Percentiles rank a stretch among this genome's conserved stretches.
phyloP scores from a whole-genome alignment of 2,329 filamentous ascomycete genomes.

The Colletotrichum cordylinicola region DNA sequence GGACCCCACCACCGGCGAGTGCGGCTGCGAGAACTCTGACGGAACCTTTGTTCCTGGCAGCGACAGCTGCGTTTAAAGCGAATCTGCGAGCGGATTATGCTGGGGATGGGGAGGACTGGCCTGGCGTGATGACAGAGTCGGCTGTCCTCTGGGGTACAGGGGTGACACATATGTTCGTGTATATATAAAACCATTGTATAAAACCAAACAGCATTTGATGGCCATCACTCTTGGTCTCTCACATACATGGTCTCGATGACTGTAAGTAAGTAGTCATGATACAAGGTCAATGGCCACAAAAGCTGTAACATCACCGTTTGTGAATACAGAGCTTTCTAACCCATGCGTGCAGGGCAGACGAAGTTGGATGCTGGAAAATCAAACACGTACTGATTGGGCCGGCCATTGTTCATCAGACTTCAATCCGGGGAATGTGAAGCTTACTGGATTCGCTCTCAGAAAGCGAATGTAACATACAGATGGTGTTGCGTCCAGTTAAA shows the following conservation, averaged over 20 bases:
- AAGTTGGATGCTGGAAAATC: too few relatives aligned
- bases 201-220: neutral
- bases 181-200: neutral
- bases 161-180: neutral
- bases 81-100: neutral
- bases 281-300: too few relatives aligned
- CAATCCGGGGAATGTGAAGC: neutral
- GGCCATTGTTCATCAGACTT: neutral
- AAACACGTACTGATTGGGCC: neutral
- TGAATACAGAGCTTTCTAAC: too few relatives aligned
- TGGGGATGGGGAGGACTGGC: too few relatives aligned
- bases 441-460: neutral
- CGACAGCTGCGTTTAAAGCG: neutral
- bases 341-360: too few relatives aligned
- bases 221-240: neutral
- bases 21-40: constrained; percentile 19
- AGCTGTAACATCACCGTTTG: too few relatives aligned
- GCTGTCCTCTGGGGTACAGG: neutral
- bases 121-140: neutral
- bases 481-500: neutral
- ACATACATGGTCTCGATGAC: neutral
- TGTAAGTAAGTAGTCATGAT: too few relatives aligned
- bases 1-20: constrained; percentile 17
- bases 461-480: neutral
- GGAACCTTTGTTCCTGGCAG: constrained; percentile 12